Evolutionary conservation across 495 filamentous ascomycete genomes (phyloP).

Genomic region (Trichoderma erinaceum): DNA sequence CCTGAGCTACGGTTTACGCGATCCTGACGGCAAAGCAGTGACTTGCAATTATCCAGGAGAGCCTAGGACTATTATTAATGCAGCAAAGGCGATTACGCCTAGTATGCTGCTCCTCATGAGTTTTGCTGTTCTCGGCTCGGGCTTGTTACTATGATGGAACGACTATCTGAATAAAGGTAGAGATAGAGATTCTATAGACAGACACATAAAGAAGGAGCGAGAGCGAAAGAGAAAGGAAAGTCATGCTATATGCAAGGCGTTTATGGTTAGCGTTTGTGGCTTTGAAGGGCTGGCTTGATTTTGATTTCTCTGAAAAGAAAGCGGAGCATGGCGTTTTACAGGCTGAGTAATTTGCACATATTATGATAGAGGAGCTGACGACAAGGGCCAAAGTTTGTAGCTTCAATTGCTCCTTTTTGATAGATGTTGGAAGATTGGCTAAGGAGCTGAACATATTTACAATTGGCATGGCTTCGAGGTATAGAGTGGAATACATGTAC

Average conservation of each 20-base stretch:
- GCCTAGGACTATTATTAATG: slow-evolving; percentile 20
- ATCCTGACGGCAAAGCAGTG: slow-evolving; percentile 22
- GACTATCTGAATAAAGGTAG: not conserved
- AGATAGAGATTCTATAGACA: not conserved
- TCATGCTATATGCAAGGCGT: slow-evolving; percentile 9
- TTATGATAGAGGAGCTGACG: not conserved
- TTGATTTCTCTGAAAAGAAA: not conserved
- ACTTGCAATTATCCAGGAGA: slow-evolving; percentile 45
- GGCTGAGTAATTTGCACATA: not conserved
- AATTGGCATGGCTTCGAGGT: no score
- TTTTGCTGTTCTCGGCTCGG: not conserved
- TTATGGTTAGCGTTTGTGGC: not conserved
- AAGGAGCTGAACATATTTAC: not conserved
- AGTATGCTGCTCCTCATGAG: not conserved
- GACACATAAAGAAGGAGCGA: not conserved
- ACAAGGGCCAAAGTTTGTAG: not conserved
- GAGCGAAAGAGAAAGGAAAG: not conserved
- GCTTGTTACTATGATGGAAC: not conserved
- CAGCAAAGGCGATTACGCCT: not conserved
- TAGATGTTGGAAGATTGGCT: not conserved
- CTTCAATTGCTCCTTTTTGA: not conserved
- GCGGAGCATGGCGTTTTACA: not conserved
- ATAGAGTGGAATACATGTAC: no score
- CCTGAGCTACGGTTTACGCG: slow-evolving; percentile 57
- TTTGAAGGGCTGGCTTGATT: not conserved